phyloP scores from a whole-genome alignment of 768 basidiomycete species.

The Boletus reticuloceps region DNA sequence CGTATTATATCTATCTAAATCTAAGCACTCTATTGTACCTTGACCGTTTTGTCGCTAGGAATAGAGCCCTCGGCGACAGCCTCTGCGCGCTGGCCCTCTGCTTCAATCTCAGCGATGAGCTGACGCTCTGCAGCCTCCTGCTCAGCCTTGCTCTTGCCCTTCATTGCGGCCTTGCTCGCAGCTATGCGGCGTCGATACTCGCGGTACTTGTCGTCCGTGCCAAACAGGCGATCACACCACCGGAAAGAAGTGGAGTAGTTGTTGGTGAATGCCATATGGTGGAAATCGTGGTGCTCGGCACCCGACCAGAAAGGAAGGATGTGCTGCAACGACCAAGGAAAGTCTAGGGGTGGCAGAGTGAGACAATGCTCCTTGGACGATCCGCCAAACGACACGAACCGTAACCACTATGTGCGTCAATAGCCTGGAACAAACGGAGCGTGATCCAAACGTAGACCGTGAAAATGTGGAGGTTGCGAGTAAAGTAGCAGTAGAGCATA shows the following conservation, averaged over 20 bases:
- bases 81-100: constrained; percentile 70
- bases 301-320: constrained; percentile 96
- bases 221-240: constrained; percentile 87
- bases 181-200: constrained; percentile 69
- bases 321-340: constrained; percentile 96
- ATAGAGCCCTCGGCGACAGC: constrained; percentile 44
- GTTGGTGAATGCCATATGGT: constrained; percentile 95
- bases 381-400: constrained; percentile 45
- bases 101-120: constrained; percentile 67
- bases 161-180: constrained; percentile 57
- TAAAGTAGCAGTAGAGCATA: constrained; percentile 78
- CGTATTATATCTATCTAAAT: constrained; percentile 10
- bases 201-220: constrained; percentile 88
- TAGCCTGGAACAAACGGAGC: constrained; percentile 92
- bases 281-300: constrained; percentile 97
- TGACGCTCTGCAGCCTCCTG: constrained; percentile 54
- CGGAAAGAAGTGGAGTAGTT: constrained; percentile 94
- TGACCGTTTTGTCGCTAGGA: constrained; percentile 17
- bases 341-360: constrained; percentile 49
- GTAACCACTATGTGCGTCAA: constrained; percentile 97
- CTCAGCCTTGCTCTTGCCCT: constrained; percentile 53
- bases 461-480: constrained; percentile 75
- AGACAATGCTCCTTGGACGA: background rate
- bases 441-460: constrained; percentile 95
- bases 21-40: constrained; percentile 22